A percentile compares a stretch with the other conserved stretches of the same genome.
phyloP scores from a whole-genome alignment of 768 basidiomycete species.

The Lentinula sp. region DNA sequence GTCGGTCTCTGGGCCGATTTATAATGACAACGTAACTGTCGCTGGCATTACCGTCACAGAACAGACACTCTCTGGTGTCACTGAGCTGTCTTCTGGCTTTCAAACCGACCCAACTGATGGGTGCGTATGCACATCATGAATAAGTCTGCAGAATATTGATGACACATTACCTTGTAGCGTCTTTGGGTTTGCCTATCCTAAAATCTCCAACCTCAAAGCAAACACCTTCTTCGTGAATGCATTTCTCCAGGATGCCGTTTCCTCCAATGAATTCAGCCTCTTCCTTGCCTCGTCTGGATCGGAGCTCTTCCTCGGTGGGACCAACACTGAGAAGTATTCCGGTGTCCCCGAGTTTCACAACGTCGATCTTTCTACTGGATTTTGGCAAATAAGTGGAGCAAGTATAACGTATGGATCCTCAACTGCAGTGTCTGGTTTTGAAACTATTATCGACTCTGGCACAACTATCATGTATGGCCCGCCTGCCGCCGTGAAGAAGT shows the following conservation, averaged over 20 bases:
- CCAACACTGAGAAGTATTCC: conserved; percentile 35
- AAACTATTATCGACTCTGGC: conserved; percentile 31
- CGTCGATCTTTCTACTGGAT: conserved; percentile 16
- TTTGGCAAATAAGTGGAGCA: conserved; percentile 19
- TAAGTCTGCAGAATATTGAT: too few relatives aligned
- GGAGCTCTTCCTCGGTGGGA: conserved; percentile 50
- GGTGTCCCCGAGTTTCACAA: conserved; percentile 29
- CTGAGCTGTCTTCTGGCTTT: conserved; percentile 24
- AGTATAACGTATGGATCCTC: conserved; percentile 10
- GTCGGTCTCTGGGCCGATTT: conserved; percentile 30
- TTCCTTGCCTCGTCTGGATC: conserved; percentile 32
- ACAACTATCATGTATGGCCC: conserved; percentile 29
- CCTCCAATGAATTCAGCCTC: conserved; percentile 35
- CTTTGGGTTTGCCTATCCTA: conserved; percentile 30
- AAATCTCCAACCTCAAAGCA: conserved; percentile 23
- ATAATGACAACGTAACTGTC: conserved; percentile 25
- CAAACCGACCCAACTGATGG: conserved; percentile 10
- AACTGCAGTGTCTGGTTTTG: conserved; percentile 9
- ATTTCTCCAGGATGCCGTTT: conserved; percentile 22
- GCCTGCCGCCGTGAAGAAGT: conserved; percentile 9
- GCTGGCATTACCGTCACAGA: conserved; percentile 13
- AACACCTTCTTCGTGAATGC: conserved; percentile 37
- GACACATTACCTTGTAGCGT: conserved; percentile 3
- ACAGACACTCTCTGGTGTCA: conserved; percentile 29
- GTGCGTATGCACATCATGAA: too few relatives aligned